Conservation (phyloP, 257 asterid species). For the Rubia yunnanensis region DNA sequence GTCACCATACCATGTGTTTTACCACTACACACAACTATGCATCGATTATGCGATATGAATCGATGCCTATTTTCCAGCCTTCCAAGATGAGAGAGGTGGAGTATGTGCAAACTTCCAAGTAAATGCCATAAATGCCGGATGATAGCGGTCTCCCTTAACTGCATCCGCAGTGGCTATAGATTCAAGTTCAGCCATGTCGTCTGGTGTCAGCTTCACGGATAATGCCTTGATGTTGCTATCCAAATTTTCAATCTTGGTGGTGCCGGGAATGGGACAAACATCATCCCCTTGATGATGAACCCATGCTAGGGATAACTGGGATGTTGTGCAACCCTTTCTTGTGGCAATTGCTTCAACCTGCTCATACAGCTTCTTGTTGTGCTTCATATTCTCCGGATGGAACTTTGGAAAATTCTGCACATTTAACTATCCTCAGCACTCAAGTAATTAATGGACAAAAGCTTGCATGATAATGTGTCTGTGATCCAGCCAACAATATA, state of each 20-base stretch:
- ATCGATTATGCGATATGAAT: no score
- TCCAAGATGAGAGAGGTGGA: slow-evolving; percentile 29
- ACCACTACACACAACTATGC: no score
- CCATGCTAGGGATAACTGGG: slow-evolving; percentile 40
- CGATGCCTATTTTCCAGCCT: neutral
- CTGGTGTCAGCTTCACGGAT: slow-evolving; percentile 20
- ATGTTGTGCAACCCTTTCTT: slow-evolving; percentile 24
- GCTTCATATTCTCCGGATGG: slow-evolving; percentile 18
- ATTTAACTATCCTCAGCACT: neutral
- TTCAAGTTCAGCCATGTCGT: slow-evolving; percentile 33
- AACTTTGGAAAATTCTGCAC: slow-evolving; percentile 15
- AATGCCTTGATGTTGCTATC: slow-evolving; percentile 29
- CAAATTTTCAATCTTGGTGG: slow-evolving; percentile 27
- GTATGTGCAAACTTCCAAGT: slow-evolving; percentile 21
- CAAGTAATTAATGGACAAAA: neutral
- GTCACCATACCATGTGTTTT: no score
- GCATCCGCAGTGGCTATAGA: slow-evolving; percentile 23
- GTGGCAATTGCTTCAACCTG: slow-evolving; percentile 20
- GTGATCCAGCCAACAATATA: neutral
- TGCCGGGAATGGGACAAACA: slow-evolving; percentile 30
- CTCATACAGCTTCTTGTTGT: slow-evolving; percentile 20
- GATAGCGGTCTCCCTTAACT: slow-evolving; percentile 37
- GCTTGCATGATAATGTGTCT: neutral
- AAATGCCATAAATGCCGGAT: neutral
- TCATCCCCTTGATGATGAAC: slow-evolving; percentile 30